A percentile compares a stretch with the other conserved stretches of the same genome.
Evolutionary conservation across 164 flowering plant genomes (phyloP).

Genomic region (Kingdonia uniflora): DNA sequence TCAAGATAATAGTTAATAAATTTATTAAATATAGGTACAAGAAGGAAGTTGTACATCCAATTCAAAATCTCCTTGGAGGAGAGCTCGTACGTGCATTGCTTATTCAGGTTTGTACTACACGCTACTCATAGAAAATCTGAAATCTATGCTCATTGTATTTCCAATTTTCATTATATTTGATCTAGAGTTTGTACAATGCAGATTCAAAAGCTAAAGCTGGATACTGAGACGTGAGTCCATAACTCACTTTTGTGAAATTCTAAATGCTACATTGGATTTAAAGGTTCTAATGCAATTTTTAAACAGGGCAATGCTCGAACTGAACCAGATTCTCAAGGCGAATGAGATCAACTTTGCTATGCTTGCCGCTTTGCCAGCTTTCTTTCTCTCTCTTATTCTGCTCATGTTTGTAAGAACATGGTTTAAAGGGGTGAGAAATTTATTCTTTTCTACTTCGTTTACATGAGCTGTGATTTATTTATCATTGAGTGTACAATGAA

Average conservation of each 20-base stretch:
- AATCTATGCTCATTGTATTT: not conserved
- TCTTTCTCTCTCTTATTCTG: slow-evolving; percentile 52
- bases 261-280: not conserved
- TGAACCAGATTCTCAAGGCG: slow-evolving; percentile 88
- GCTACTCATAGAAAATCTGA: not conserved
- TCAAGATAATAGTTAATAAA: not conserved
- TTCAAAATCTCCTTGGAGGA: slow-evolving; percentile 73
- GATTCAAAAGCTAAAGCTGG: slow-evolving; percentile 97
- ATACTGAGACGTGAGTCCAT: slow-evolving; percentile 82
- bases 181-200: slow-evolving; percentile 25
- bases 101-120: slow-evolving; percentile 59
- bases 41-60: slow-evolving; percentile 88
- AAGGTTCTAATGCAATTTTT: slow-evolving; percentile 11
- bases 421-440: slow-evolving; percentile 50
- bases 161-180: slow-evolving; percentile 6
- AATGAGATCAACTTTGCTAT: slow-evolving; percentile 97
- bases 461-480: too few relatives aligned
- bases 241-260: not conserved
- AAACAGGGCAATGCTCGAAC: slow-evolving; percentile 94
- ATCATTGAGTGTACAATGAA: too few relatives aligned
- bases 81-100: slow-evolving; percentile 94
- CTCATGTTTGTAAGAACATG: slow-evolving; percentile 67
- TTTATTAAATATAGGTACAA: slow-evolving; percentile 52
- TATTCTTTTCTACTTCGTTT: too few relatives aligned
- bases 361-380: slow-evolving; percentile 96